Evolutionary conservation across 176 grass and related monocot species (phyloP), one percentile per base, ranked within the genome.

Genomic region (Musa schizocarpa): DNA sequence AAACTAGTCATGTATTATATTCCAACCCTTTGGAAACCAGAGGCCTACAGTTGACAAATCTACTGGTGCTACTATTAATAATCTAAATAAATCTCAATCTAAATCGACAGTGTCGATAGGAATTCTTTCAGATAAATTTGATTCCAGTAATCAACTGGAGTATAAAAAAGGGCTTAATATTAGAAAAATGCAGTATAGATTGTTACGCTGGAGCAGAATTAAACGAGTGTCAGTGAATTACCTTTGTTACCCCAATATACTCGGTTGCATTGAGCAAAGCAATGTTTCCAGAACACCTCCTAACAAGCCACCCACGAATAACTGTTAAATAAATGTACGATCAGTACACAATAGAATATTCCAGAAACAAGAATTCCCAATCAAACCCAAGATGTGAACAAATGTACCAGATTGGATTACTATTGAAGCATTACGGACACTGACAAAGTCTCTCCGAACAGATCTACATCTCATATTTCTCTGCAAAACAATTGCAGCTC

Each of bases 391-490:
- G 82, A 61, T 29, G 13, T 17, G 3, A 70, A 74, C 26, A 13
- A 82, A 57, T 71, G 53, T 94, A 99, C 95, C 95, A 76, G 95
- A 89, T 73, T 99, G 95, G 80, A 99, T 72, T 53, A 92, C 72
- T 71, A 92, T 81, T 69, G 95, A 86, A 85, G 95, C 95, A 80
- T 80, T 79, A 66, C 82, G 82, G 54, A 84, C 79, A 58, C 86
- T 84, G 71, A 75, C 29, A 71, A 99, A 99, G 29, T 89, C 78
- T 77, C 85, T 91, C 76, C 88, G 85, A 82, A 82, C 84, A 84
- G 72, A 75, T 79, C 80, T 78, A 54, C 72, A 71, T 94, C 68
- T 91, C 55, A 89, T 78, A 83, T 89, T 89, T 91, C 76, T 87
- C 83, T 99, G 90, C 25, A 99, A 75, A 81, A 81, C 52, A 78